phyloP scores from a whole-genome alignment of 108 stramenopile genomes.

The Mediolabrus comicus region DNA sequence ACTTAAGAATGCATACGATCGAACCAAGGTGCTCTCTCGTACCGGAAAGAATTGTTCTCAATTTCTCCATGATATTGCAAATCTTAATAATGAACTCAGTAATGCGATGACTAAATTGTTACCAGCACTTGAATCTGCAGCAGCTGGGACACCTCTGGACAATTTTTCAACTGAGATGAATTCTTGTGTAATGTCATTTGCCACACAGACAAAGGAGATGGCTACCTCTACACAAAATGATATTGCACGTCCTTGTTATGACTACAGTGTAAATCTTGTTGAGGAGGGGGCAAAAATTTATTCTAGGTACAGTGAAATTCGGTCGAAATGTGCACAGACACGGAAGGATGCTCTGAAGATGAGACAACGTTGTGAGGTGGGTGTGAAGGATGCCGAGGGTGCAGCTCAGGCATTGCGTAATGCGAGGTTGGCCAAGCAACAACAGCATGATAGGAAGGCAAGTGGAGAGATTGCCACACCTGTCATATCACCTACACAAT shows the following conservation, averaged over 20 bases:
- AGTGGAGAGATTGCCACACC: background rate
- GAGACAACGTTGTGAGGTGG: slow-evolving; percentile 15
- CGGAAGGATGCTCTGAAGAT: slow-evolving; percentile 35
- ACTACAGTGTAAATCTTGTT: background rate
- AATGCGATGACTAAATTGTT: slow-evolving; percentile 6
- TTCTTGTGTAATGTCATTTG: slow-evolving; percentile 19
- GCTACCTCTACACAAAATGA: slow-evolving; percentile 13
- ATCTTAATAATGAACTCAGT: slow-evolving; percentile 27
- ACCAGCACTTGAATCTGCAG: slow-evolving; percentile 14
- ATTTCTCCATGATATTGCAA: slow-evolving; percentile 25
- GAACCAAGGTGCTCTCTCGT: slow-evolving; percentile 24
- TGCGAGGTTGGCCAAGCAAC: background rate
- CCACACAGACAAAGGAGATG: slow-evolving; percentile 2
- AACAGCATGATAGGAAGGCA: background rate
- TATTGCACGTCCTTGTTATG: slow-evolving; percentile 19
- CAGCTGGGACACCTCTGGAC: slow-evolving; percentile 14
- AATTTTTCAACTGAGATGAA: slow-evolving; percentile 25
- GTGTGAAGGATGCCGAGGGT: slow-evolving; percentile 29
- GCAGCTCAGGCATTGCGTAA: slow-evolving; percentile 20
- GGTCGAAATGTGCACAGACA: slow-evolving; percentile 14
- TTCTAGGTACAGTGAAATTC: slow-evolving; percentile 6
- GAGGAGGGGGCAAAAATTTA: slow-evolving; percentile 14
- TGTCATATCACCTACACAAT: background rate
- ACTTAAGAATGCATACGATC: slow-evolving; percentile 17
- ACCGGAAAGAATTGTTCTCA: slow-evolving; percentile 20